Evolutionary conservation across 768 basidiomycete species (phyloP).

Genomic region (Rhizopogon sp.): DNA sequence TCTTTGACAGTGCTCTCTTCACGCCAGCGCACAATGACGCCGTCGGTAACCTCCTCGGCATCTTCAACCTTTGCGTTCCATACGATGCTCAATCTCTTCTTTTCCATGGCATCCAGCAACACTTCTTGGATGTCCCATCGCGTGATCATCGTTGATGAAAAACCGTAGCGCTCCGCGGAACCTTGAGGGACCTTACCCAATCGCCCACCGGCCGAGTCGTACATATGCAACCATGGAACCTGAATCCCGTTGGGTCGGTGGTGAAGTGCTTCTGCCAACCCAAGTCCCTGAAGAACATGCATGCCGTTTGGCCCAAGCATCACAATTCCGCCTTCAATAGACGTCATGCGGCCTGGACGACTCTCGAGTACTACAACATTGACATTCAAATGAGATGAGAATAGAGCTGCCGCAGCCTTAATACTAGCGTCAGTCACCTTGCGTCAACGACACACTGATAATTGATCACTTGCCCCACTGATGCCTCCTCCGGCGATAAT

Average conservation of each 20-base stretch:
- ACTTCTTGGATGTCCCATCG: constrained; percentile 28
- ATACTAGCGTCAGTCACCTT: not conserved
- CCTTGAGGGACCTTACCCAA: constrained; percentile 23
- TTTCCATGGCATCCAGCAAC: constrained; percentile 23
- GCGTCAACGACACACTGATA: not conserved
- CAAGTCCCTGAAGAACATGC: constrained; percentile 22
- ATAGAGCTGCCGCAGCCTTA: constrained; percentile 19
- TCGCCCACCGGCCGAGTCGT: constrained; percentile 14
- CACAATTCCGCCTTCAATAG: constrained; percentile 20
- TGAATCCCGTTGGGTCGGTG: constrained; percentile 15
- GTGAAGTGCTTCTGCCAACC: constrained; percentile 17
- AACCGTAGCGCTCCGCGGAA: constrained; percentile 20
- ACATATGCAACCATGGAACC: constrained; percentile 17
- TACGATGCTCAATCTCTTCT: constrained; percentile 9
- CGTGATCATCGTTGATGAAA: constrained; percentile 20
- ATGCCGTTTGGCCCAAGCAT: constrained; percentile 26
- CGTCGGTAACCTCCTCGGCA: constrained; percentile 17
- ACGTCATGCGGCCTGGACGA: constrained; percentile 11
- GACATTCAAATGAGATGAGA: constrained; percentile 17
- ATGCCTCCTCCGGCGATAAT: constrained; percentile 24
- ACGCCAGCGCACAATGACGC: constrained; percentile 22
- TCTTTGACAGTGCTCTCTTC: constrained; percentile 14
- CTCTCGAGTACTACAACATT: constrained; percentile 19
- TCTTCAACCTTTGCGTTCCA: constrained; percentile 21
- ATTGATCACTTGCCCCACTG: constrained; percentile 17